Evolutionary conservation across 129 eudicot species (phyloP), one percentile per base, ranked within the genome.

Genomic region (Tagetes erecta): DNA sequence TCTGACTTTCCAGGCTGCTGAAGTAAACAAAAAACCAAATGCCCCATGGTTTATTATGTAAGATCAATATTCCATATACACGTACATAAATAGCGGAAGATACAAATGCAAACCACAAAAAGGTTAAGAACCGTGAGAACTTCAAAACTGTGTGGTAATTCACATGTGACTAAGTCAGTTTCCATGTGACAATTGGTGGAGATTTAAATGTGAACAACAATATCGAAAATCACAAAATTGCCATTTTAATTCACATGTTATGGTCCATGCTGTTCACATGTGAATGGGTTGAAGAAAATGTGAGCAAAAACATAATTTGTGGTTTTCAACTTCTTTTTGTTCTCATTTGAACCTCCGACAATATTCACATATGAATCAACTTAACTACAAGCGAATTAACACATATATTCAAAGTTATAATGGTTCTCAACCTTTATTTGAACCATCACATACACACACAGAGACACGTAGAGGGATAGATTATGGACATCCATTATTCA

Each of bases 1-100:
- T 83, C 82, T 59, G 81, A 71, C 55, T 83, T 79, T 64, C 80
- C 86, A 56, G 82, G 69, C 57, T 86, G 86, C 87, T 78, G 66
- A 66, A 50, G 53, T 31, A 81, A 68, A 76, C 78, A 33, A 74
- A 35, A n/a, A 64, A 45, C 46, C 58, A 51, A 73, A 80, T 6
- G 8, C 30, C 31, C 33, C 11, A 40, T 27, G 31, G 1, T 57
- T 20, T 39, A 37, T 55, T 6, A 72, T 56, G 49, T 50, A 58
- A 41, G 35, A 39, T 44, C 34, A 40, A 40, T 9, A 41, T 11
- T 44, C 1, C 14, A 66, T 57, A 57, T n/a, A 6, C 5, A 72
- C 35, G 39, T 2, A 6, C 67, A 60, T 11, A 35, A 0, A 60
- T 10, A 36, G 44, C 12, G 41, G 14, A 34, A 33, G 20, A 59